phyloP scores from a whole-genome alignment of 2,329 filamentous ascomycete genomes.

The Penicillium sp. region DNA sequence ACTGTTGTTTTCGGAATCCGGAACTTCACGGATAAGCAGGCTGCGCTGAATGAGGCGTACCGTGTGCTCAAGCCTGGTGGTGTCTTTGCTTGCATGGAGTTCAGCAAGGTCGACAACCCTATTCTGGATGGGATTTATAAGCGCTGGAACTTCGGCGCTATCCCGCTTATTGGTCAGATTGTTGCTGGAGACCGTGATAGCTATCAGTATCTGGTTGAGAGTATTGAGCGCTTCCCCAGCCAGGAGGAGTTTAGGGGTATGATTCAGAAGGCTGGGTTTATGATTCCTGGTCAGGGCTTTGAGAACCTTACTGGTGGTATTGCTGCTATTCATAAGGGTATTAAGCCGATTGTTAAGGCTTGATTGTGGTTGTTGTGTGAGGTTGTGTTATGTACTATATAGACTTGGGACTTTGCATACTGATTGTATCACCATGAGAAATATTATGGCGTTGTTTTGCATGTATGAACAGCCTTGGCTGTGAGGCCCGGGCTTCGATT shows the following conservation, averaged over 20 bases:
- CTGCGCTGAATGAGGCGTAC: slow-evolving; percentile 77
- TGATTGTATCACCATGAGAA: slow-evolving; percentile 15
- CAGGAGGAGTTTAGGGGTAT: slow-evolving; percentile 75
- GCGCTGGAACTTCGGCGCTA: slow-evolving; percentile 91
- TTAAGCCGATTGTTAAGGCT: slow-evolving; percentile 62
- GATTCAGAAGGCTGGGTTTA: slow-evolving; percentile 68
- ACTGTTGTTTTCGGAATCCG: slow-evolving; percentile 97
- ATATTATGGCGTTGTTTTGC: slow-evolving; percentile 5
- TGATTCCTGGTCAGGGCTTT: slow-evolving; percentile 76
- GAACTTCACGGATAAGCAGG: slow-evolving; percentile 91
- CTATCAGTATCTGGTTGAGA: slow-evolving; percentile 98
- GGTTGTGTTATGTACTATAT: slow-evolving; percentile 20
- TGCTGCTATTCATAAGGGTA: slow-evolving; percentile 92
- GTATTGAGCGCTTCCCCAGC: slow-evolving; percentile 87
- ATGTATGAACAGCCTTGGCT: background rate
- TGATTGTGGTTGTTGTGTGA: background rate
- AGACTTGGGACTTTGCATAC: slow-evolving; percentile 10
- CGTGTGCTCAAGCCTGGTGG: slow-evolving; percentile 91
- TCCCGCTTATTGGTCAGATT: slow-evolving; percentile 90
- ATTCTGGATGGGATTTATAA: slow-evolving; percentile 86
- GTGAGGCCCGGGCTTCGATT: background rate
- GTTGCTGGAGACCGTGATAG: slow-evolving; percentile 92
- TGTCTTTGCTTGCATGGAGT: slow-evolving; percentile 94
- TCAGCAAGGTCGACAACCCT: slow-evolving; percentile 77
- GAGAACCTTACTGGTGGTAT: slow-evolving; percentile 91